Evolutionary conservation across 1,139 yeast genomes (phyloP), one percentile per base, ranked within the genome.

Genomic region (Scheffersomyces stambukii): DNA sequence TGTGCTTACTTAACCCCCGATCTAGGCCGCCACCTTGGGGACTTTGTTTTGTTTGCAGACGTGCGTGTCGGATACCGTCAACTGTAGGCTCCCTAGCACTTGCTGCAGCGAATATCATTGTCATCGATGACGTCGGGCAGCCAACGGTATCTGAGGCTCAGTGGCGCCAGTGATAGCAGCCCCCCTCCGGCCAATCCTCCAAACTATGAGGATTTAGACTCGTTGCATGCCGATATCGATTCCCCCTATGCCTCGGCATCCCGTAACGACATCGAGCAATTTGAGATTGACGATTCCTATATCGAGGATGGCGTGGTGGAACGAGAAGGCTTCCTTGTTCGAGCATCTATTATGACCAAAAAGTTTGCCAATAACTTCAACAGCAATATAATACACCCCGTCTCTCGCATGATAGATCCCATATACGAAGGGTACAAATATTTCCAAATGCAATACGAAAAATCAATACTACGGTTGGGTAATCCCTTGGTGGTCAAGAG

Each of bases 401-500:
- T 80, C 4, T 56, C 71, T 17, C 65, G 60, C 29, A 66, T 78
- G 13, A 57, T 81, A 23, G 91, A 81, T 44, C 93, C 94, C 0
- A 69, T 83, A 8, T 79, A 76, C 24, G 81, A 76, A 43, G 64
- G 76, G 1, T 76, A 77, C 50, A 56, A 57, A 28, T 64, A 54
- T 31, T 36, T 71, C 20, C 60, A 59, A 33, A 45, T 58, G 25
- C 65, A 66, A 25, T 62, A 77, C 32, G 95, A 88, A 42, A 57
- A 60, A 23, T 54, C 67, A 22, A 58, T 89, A 15, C 66, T 79
- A 22, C 72, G 74, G 40, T 43, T 84, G 17, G 96, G 96, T 7
- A 88, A 89, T 50, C 96, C 96, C 1, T 59, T 89, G 32, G 83
- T 91, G 31, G 77, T 88, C 21, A 82, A 82, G 42, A 64, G 97